Percentiles rank a stretch among this genome's conserved stretches.
Evolutionary conservation across 2,329 filamentous ascomycete species (phyloP).

Genomic region (Calcarisporium arbuscula): DNA sequence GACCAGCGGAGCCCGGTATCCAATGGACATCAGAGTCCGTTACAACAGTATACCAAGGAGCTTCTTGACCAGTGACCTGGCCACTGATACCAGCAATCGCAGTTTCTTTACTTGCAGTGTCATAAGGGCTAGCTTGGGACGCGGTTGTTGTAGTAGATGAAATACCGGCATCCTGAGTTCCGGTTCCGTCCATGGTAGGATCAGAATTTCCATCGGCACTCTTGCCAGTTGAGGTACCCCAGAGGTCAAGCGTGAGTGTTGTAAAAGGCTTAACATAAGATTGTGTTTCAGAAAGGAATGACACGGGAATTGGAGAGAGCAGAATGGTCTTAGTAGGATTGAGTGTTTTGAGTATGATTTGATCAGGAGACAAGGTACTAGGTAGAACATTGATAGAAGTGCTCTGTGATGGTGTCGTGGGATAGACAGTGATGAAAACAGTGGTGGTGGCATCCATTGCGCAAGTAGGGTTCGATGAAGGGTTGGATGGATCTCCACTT

Average conservation of each 20-base stretch:
- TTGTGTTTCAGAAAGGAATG: slow-evolving; percentile 7
- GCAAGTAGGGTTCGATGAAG: slow-evolving; percentile 37
- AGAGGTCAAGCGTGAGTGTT: slow-evolving; percentile 29
- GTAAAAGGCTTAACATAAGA: slow-evolving; percentile 23
- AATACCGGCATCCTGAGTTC: not conserved
- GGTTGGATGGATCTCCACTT: too few species aligned
- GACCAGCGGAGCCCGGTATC: slow-evolving; percentile 10
- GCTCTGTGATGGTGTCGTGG: too few species aligned
- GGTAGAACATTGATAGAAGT: too few species aligned
- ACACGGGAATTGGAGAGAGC: slow-evolving; percentile 17
- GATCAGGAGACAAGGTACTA: too few species aligned
- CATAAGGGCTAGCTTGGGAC: slow-evolving; percentile 2
- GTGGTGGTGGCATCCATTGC: slow-evolving; percentile 33
- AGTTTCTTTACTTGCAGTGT: slow-evolving; percentile 6
- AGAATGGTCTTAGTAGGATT: slow-evolving; percentile 20
- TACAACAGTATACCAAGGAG: slow-evolving; percentile 14
- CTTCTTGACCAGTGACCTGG: too few species aligned
- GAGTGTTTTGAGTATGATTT: slow-evolving; percentile 12
- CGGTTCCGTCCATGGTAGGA: slow-evolving; percentile 5
- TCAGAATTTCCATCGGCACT: slow-evolving; percentile 9
- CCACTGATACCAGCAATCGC: too few species aligned
- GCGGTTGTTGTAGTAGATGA: slow-evolving; percentile 1
- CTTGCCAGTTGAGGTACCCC: slow-evolving; percentile 16
- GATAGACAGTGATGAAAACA: slow-evolving; percentile 41
- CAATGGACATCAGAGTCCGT: slow-evolving; percentile 18